These are phyloP conservation scores for Colletotrichum siamense DNA, from an alignment of 2,329 filamentous ascomycete genomes.

Conservation along the genomic window DNA sequence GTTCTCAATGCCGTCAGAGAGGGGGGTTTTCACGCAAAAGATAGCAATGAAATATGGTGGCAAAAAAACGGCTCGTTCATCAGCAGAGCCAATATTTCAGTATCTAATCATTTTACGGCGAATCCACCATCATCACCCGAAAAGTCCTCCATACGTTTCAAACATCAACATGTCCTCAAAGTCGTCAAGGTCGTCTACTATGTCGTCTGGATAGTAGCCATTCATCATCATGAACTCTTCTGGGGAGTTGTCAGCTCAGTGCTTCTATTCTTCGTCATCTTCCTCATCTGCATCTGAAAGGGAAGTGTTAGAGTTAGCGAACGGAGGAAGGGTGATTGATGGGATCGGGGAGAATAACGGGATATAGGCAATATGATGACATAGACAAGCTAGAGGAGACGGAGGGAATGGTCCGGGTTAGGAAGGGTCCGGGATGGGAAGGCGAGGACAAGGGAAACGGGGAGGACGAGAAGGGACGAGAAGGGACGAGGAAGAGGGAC, in stretches of 20 bases:
- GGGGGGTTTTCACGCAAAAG: neutral
- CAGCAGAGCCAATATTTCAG: neutral
- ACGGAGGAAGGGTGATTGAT: neutral
- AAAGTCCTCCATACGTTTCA: neutral
- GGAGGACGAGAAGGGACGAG: neutral
- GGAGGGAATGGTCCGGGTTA: neutral
- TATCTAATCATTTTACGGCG: neutral
- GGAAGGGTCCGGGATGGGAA: neutral
- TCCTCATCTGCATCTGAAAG: neutral
- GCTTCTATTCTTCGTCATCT: neutral
- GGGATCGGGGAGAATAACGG: neutral
- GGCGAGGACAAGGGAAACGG: neutral
- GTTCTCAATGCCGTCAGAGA: neutral
- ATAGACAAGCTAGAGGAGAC: neutral
- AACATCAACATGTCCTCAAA: constrained; percentile 1
- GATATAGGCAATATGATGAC: neutral
- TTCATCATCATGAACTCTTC: neutral
- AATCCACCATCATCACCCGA: neutral
- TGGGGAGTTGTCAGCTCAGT: neutral
- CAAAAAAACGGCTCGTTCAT: neutral
- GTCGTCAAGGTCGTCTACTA: neutral
- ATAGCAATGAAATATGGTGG: neutral
- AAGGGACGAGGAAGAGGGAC: neutral
- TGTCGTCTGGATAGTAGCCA: constrained; percentile 1
- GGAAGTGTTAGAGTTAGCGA: neutral